phyloP scores from a whole-genome alignment of 768 basidiomycete species.

The Pleurotus salmoneostramineus region DNA sequence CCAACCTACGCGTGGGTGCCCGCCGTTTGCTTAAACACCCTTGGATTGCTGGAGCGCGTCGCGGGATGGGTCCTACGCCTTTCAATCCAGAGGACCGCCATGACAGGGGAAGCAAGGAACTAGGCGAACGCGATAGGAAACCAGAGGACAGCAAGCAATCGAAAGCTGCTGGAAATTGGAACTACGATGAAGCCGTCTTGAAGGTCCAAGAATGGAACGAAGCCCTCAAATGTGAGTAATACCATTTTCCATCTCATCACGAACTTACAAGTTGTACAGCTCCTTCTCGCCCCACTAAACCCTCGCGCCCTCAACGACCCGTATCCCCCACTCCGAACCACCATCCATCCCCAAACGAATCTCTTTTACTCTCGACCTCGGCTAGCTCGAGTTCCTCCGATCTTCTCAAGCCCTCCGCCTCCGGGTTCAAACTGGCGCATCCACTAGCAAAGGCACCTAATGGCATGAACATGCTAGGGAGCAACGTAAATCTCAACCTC shows the following conservation, averaged over 20 bases:
- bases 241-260: not conserved
- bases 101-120: conserved; percentile 20
- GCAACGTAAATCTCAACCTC: conserved; percentile 22
- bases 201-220: conserved; percentile 99
- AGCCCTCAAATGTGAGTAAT: conserved; percentile 76
- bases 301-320: conserved; percentile 39
- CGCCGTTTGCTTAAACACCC: conserved; percentile 90
- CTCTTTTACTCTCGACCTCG: conserved; percentile 17
- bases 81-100: conserved; percentile 24
- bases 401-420: conserved; percentile 22
- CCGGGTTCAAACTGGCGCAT: conserved; percentile 23
- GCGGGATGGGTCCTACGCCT: conserved; percentile 55
- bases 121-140: conserved; percentile 30
- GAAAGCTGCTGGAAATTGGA: conserved; percentile 69
- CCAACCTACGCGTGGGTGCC: conserved; percentile 90
- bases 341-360: not conserved
- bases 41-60: conserved; percentile 90
- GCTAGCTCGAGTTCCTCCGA: conserved; percentile 18
- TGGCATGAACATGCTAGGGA: not conserved
- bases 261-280: conserved; percentile 33
- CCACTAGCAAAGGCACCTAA: conserved; percentile 12
- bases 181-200: conserved; percentile 90
- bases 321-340: conserved; percentile 27
- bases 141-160: conserved; percentile 15
- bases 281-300: conserved; percentile 71